Percentiles rank a stretch among this genome's conserved stretches.
Conservation (phyloP, 192 early-diverging fungal species). For the Entomortierella beljakovae region DNA sequence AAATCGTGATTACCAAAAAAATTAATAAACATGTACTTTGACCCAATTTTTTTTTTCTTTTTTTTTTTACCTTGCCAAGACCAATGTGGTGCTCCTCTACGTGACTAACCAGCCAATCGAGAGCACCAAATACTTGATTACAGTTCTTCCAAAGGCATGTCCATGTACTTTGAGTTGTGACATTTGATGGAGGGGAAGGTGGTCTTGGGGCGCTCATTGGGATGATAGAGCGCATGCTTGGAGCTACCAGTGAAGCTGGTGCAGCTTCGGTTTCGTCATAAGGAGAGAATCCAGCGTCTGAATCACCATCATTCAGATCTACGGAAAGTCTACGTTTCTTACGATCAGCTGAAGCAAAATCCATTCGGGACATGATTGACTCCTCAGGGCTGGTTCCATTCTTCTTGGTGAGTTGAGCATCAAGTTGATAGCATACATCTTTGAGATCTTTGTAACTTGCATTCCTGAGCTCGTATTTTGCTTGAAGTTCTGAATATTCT, state of each 20-base stretch:
- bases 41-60: not conserved
- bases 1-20: not conserved
- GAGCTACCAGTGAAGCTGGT: conserved; percentile 14
- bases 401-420: conserved; percentile 44
- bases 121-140: conserved; percentile 49
- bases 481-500: conserved; percentile 44
- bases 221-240: conserved; percentile 19
- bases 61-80: conserved; percentile 63
- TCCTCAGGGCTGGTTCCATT: conserved; percentile 41
- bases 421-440: conserved; percentile 53
- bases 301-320: conserved; percentile 40
- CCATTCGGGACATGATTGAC: conserved; percentile 43
- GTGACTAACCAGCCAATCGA: conserved; percentile 65
- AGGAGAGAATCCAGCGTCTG: conserved; percentile 31
- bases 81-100: conserved; percentile 67
- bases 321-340: conserved; percentile 49
- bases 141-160: conserved; percentile 66
- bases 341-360: conserved; percentile 20
- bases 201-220: conserved; percentile 12
- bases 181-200: conserved; percentile 15
- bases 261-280: conserved; percentile 33
- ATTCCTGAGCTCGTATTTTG: conserved; percentile 50
- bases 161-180: conserved; percentile 41
- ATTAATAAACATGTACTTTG: not conserved
- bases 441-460: conserved; percentile 51